Evolutionary conservation across 176 grass and related monocot species (phyloP), one percentile per base, ranked within the genome.

Genomic region (Secale cereale): DNA sequence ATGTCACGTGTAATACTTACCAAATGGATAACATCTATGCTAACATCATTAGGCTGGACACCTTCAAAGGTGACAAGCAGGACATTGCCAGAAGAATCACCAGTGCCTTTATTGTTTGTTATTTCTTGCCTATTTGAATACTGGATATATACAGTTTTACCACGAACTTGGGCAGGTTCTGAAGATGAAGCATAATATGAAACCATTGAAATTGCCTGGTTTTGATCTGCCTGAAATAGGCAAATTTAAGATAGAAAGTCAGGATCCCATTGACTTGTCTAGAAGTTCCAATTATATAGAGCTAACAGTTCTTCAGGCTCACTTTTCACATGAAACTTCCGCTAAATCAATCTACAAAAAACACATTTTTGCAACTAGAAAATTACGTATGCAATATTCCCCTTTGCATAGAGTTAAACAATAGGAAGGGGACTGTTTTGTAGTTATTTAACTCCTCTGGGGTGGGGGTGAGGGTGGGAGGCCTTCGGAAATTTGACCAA

Each of bases 41-140:
- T 98, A 82, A 98, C 87, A 52, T 98, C 95, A 80, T 90, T 90
- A 32, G 95, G 90, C 79, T 93, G 88, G 46, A 91, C 89, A 57
- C 83, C 92, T 86, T 98, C 92, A 83, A 98, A 93, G 41, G 95
- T 98, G 76, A 98, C 95, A 77, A 98, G 92, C 5, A 98, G 85
- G 13, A 98, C 92, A 91, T 98, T 98, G 20, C 92, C 92, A 65
- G 85, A 90, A 81, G 90, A 90, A 81, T 95, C 95, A 16, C 91
- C 92, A 23, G 87, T 77, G 52, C 86, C 89, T 85, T 95, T 98
- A 81, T 93, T 98, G 72, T 98, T 98, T 16, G 90, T 92, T 60
- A 98, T 98, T 91, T 98, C 95, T 82, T 95, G 95, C 74, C 92
- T 87, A 56, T 98, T 98, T 73, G 95, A 98, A 81, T 98, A 98